Evolutionary conservation across 306 rosid species (phyloP).

Genomic region (Vigna nakashimae): DNA sequence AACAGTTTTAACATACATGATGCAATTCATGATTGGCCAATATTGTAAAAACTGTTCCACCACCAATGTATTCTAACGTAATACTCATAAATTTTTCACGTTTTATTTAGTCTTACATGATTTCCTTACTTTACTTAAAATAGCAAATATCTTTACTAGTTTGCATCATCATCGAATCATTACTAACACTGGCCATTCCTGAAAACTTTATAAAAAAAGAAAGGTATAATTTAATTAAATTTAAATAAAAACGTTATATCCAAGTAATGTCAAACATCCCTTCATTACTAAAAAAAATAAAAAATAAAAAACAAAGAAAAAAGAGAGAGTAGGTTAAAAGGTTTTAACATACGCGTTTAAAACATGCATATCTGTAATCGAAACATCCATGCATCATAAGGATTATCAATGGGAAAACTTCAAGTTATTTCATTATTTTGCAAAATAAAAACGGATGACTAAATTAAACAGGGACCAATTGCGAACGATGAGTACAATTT

Average conservation of each 20-base stretch:
- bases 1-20: not conserved
- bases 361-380: not conserved
- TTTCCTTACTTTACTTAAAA: not conserved
- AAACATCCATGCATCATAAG: not conserved
- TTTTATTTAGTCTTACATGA: not conserved
- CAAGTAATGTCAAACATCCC: not conserved
- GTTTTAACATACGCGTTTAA: not conserved
- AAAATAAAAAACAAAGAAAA: no score
- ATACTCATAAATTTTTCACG: not conserved
- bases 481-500: not conserved
- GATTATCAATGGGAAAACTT: not conserved
- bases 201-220: not conserved
- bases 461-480: not conserved
- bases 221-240: not conserved
- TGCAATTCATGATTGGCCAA: not conserved
- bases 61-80: not conserved
- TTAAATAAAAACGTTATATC: not conserved
- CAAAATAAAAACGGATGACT: not conserved
- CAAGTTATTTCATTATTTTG: not conserved
- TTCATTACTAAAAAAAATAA: not conserved
- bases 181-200: not conserved
- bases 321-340: not conserved
- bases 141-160: not conserved
- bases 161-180: not conserved
- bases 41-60: not conserved